These are phyloP conservation scores for Rhodotorula mucilaginosa DNA, from an alignment of 1,284 basidiomycete genomes.

Conservation along the genomic window DNA sequence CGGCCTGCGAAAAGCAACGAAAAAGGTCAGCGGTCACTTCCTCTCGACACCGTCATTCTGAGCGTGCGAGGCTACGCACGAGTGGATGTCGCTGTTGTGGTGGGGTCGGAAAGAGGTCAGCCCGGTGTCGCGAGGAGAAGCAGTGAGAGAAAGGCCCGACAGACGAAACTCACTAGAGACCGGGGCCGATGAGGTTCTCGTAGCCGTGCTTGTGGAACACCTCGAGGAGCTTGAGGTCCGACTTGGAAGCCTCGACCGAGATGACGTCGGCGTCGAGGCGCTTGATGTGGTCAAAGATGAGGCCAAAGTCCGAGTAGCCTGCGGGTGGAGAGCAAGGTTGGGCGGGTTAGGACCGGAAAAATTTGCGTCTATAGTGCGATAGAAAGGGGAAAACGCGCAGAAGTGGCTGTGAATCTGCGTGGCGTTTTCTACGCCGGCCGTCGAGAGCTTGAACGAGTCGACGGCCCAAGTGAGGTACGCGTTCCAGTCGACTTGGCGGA, in stretches of 20 bases:
- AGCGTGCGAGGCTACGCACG: neutral
- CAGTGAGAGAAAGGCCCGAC: too few species aligned
- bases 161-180: constrained; percentile 24
- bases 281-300: constrained; percentile 97
- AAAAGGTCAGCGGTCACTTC: neutral
- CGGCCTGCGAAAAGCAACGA: constrained; percentile 53
- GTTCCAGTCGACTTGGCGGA: constrained; percentile 92
- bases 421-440: constrained; percentile 84
- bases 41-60: too few species aligned
- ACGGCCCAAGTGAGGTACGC: constrained; percentile 94
- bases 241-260: constrained; percentile 52
- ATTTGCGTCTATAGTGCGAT: neutral
- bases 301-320: constrained; percentile 73
- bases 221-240: constrained; percentile 92
- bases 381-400: constrained; percentile 49
- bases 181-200: constrained; percentile 86
- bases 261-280: constrained; percentile 98
- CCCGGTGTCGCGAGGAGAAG: neutral
- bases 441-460: constrained; percentile 94
- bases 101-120: neutral
- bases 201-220: constrained; percentile 87
- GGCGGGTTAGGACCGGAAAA: constrained; percentile 57
- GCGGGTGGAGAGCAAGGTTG: neutral
- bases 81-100: neutral
- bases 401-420: constrained; percentile 95